Conservation (phyloP, 805 yeast genomes). For the Lipomyces mesembrius region DNA sequence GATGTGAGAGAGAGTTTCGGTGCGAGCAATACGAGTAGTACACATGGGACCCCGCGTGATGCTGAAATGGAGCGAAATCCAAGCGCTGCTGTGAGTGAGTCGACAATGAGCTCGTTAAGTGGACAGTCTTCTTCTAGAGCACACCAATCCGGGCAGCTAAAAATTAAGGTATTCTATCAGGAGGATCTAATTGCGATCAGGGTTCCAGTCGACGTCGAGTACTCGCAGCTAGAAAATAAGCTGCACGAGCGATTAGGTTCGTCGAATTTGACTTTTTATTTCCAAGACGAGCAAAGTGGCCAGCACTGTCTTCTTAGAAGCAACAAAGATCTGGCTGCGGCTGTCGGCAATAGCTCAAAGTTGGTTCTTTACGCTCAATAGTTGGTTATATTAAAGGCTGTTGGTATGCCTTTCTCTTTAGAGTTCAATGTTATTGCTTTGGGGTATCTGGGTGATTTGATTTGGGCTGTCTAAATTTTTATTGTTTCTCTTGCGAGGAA, state of each 20-base stretch:
- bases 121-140: constrained; percentile 15
- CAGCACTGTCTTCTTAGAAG: constrained; percentile 40
- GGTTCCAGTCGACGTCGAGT: constrained; percentile 45
- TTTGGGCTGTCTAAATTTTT: not conserved
- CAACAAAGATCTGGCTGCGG: constrained; percentile 50
- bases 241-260: constrained; percentile 45
- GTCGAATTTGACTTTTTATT: constrained; percentile 40
- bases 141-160: constrained; percentile 36
- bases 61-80: constrained; percentile 24
- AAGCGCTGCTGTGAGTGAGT: constrained; percentile 13
- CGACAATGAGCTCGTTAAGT: constrained; percentile 5
- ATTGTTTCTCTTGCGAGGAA: not conserved
- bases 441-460: not conserved
- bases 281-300: constrained; percentile 39
- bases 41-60: constrained; percentile 12
- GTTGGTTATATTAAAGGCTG: not conserved
- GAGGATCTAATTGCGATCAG: constrained; percentile 49
- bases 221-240: constrained; percentile 42
- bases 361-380: constrained; percentile 33
- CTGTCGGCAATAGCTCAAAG: constrained; percentile 25
- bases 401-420: not conserved
- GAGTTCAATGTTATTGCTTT: not conserved
- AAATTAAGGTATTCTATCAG: constrained; percentile 48
- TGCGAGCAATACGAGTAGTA: constrained; percentile 19
- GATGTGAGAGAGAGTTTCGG: constrained; percentile 11